Conservation (phyloP, 495 filamentous ascomycete species). For the Neurospora sp. region DNA sequence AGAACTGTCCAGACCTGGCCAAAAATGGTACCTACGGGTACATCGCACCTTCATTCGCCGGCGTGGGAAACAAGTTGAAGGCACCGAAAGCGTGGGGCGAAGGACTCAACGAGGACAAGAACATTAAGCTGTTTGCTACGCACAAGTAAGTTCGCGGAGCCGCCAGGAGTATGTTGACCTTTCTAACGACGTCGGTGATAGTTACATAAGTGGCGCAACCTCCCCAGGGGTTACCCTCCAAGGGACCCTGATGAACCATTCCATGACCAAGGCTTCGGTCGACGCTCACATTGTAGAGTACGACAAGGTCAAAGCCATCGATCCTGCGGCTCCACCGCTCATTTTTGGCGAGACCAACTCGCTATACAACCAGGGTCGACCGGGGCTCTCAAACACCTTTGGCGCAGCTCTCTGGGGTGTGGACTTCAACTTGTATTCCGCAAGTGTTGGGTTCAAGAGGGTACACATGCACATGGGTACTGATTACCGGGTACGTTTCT, state of each 20-base stretch:
- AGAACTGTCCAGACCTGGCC: slow-evolving; percentile 42
- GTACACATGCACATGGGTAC: slow-evolving; percentile 60
- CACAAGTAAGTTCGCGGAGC: slow-evolving; percentile 44
- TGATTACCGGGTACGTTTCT: slow-evolving; percentile 37
- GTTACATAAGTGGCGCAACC: slow-evolving; percentile 55
- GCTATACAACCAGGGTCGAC: slow-evolving; percentile 52
- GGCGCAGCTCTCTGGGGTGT: slow-evolving; percentile 61
- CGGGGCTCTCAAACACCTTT: slow-evolving; percentile 57
- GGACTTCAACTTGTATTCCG: slow-evolving; percentile 54
- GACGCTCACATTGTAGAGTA: slow-evolving; percentile 37
- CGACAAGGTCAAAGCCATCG: slow-evolving; percentile 22
- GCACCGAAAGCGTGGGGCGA: slow-evolving; percentile 39
- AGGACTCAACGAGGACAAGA: slow-evolving; percentile 37
- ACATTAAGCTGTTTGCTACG: slow-evolving; percentile 47
- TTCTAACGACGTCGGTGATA: slow-evolving; percentile 17
- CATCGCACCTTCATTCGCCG: slow-evolving; percentile 52
- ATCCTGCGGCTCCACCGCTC: slow-evolving; percentile 37
- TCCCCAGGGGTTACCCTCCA: slow-evolving; percentile 54
- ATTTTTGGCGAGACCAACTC: slow-evolving; percentile 59
- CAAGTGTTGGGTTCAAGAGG: slow-evolving; percentile 44
- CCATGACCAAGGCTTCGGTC: slow-evolving; percentile 40
- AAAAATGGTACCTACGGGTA: slow-evolving; percentile 35
- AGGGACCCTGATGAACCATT: slow-evolving; percentile 58
- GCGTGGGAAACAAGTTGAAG: slow-evolving; percentile 42
- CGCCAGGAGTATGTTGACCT: neutral